phyloP scores from a whole-genome alignment of 2,329 filamentous ascomycete species.

The Thyridium curvatum region DNA sequence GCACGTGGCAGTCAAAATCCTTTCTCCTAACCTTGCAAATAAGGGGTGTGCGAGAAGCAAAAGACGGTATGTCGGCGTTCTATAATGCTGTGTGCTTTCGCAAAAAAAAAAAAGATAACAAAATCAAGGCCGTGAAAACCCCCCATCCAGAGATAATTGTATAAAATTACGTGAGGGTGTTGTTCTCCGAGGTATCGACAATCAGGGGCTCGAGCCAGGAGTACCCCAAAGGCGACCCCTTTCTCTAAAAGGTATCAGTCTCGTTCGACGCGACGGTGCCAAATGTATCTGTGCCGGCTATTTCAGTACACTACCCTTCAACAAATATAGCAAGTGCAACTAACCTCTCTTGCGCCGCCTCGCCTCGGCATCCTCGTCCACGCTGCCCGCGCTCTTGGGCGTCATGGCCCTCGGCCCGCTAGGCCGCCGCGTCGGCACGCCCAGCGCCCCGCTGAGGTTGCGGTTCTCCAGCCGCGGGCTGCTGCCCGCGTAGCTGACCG shows the following conservation, averaged over 20 bases:
- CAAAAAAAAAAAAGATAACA: neutral
- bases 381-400: conserved; percentile 38
- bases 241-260: conserved; percentile 44
- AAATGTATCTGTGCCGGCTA: conserved; percentile 39
- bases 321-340: conserved; percentile 3
- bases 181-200: too few relatives aligned
- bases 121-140: neutral
- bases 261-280: conserved; percentile 45
- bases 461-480: conserved; percentile 52
- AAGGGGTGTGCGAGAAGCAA: too few relatives aligned
- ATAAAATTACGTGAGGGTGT: too few relatives aligned
- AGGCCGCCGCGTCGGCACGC: conserved; percentile 45
- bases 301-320: conserved; percentile 1
- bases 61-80: neutral
- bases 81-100: neutral
- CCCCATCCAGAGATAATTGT: too few relatives aligned
- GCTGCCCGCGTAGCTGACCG: conserved; percentile 42
- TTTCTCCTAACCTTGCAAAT: too few relatives aligned
- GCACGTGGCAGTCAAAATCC: too few relatives aligned
- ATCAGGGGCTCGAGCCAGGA: neutral
- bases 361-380: conserved; percentile 39
- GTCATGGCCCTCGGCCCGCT: conserved; percentile 58
- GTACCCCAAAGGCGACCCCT: neutral
- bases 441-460: conserved; percentile 48
- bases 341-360: conserved; percentile 51